These are phyloP conservation scores for Mycena maculata DNA, from an alignment of 768 basidiomycete species.

Conservation along the genomic window DNA sequence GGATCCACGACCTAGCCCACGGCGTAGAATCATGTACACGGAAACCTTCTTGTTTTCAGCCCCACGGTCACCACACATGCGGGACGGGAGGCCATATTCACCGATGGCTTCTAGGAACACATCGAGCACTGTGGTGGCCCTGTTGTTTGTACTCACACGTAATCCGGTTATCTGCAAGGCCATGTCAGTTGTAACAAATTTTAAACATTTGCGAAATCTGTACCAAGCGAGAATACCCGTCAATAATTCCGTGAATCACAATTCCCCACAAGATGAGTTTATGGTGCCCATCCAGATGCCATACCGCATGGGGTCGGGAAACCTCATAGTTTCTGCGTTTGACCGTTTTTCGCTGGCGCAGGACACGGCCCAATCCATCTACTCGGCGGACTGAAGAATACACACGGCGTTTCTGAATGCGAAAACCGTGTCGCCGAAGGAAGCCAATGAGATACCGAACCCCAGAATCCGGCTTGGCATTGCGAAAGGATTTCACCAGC, in stretches of 20 bases:
- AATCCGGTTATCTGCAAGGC: slow-evolving; percentile 22
- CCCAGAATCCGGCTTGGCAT: slow-evolving; percentile 38
- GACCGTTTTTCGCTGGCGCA: slow-evolving; percentile 32
- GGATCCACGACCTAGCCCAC: slow-evolving; percentile 34
- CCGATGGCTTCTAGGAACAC: slow-evolving; percentile 20
- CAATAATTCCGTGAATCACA: slow-evolving; percentile 43
- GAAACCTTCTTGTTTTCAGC: slow-evolving; percentile 43
- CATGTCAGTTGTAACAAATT: neutral
- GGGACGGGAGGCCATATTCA: slow-evolving; percentile 31
- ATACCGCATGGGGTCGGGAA: slow-evolving; percentile 35
- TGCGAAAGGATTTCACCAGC: slow-evolving; percentile 29
- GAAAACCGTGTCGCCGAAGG: slow-evolving; percentile 35
- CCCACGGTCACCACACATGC: slow-evolving; percentile 39
- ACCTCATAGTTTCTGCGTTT: slow-evolving; percentile 33
- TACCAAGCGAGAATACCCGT: slow-evolving; percentile 46
- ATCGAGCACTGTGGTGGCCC: slow-evolving; percentile 14
- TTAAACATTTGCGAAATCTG: neutral
- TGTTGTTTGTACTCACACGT: slow-evolving; percentile 33
- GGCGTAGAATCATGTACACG: slow-evolving; percentile 39
- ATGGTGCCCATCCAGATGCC: slow-evolving; percentile 45
- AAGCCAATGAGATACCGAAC: slow-evolving; percentile 41
- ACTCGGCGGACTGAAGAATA: slow-evolving; percentile 34
- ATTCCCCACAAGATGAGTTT: slow-evolving; percentile 43
- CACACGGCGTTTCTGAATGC: slow-evolving; percentile 34
- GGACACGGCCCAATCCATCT: slow-evolving; percentile 37